Base-by-base conservation (phyloP, 768 basidiomycete species). In the Hygrocybe punicea region DNA sequence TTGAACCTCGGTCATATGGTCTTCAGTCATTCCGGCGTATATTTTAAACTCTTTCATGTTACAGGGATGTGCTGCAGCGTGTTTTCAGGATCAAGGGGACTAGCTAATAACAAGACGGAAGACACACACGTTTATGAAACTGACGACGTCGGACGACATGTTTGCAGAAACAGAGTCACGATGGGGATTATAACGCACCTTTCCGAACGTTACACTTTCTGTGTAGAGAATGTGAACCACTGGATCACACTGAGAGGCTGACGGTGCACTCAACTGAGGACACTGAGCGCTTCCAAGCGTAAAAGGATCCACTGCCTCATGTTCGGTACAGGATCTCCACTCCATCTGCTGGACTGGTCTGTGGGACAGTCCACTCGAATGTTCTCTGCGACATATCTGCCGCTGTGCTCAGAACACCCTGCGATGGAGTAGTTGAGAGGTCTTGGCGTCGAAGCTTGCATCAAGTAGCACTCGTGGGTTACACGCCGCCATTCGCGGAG, bases 1-100 rank as follows among this genome's bases (percentile, higher is more conserved):
- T 9, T 91, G 72, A 34, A 87, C 81, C 65, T 91, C 84, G 2
- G 76, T 81, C 81, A 92, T 81, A 63, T 81, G 80, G 62, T 89
- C 84, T 58, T 82, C 78, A 21, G 80, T 77, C 37, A 80, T 71
- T 6, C 89, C 91, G 17, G 85, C 81, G 57, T 81, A 84, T 10
- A 91, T 65, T 67, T 85, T 86, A 75, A 92, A 87, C 55, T 91
- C 87, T 65, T 89, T 89, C 84, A 89, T 85, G 63, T 91, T 91
- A 65, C 91, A 92, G 33, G 89, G 88, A 69, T 91, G 89, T 17
- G 80, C 89, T 91, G 58, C n/a, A 57, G 14, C 24, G 58, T 11
- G 42, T 17, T n/a, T 62, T 64, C 49, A 57, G 46, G 34, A 19
- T 40, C 19, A 29, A 57, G 58, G 35, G 40, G 36, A 25, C 35